Conservation (phyloP, 345 rosid genomes). For the Lepidium sativum region DNA sequence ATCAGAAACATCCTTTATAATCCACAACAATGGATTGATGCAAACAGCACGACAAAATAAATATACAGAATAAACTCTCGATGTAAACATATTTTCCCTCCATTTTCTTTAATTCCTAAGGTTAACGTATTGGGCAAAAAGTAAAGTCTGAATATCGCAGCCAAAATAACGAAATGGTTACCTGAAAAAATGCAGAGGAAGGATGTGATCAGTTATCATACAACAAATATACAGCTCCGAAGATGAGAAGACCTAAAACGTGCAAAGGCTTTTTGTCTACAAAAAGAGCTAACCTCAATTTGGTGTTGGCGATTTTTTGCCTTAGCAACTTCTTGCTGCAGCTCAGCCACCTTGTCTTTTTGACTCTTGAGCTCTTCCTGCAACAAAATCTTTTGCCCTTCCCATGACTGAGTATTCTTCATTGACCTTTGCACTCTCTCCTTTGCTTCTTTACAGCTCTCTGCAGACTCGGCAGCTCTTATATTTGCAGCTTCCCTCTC, state of each 20-base stretch:
- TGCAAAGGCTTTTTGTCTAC: constrained; percentile 18
- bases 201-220: constrained; percentile 10
- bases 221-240: constrained; percentile 11
- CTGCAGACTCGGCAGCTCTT: constrained; percentile 63
- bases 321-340: constrained; percentile 25
- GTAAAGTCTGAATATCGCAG: not conserved
- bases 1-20: not conserved
- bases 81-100: not conserved
- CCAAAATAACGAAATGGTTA: constrained; percentile 13
- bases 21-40: not conserved
- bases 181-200: constrained; percentile 21
- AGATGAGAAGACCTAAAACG: constrained; percentile 15
- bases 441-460: constrained; percentile 58
- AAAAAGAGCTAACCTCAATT: constrained; percentile 29
- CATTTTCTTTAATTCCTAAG: not conserved
- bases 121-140: not conserved
- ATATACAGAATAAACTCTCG: not conserved
- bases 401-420: constrained; percentile 69
- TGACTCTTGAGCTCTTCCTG: constrained; percentile 69
- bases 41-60: not conserved
- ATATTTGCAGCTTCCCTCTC: constrained; percentile 69
- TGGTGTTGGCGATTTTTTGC: constrained; percentile 21
- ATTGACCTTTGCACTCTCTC: constrained; percentile 66
- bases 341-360: constrained; percentile 42
- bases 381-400: constrained; percentile 55